Conservation (phyloP, 2,329 filamentous ascomycete genomes). For the Lithohypha guttulata region DNA sequence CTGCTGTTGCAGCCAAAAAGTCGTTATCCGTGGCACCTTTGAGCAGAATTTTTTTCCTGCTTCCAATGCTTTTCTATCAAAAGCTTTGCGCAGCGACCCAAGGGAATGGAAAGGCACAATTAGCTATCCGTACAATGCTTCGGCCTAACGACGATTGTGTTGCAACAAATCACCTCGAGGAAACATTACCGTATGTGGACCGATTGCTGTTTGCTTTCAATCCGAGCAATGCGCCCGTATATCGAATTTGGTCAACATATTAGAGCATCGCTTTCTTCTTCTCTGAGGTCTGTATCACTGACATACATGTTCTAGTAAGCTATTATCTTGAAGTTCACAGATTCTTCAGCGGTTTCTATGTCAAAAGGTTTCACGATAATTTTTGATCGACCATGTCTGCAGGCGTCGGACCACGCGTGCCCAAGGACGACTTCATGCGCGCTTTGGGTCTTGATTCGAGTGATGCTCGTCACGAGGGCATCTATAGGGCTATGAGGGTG, state of each 20-base stretch:
- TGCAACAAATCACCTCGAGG: slow-evolving; percentile 7
- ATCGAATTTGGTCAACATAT: slow-evolving; percentile 1
- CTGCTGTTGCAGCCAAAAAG: slow-evolving; percentile 2
- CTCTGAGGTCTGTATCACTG: slow-evolving; percentile 4
- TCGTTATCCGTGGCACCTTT: slow-evolving; percentile 5
- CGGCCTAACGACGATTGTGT: slow-evolving; percentile 6
- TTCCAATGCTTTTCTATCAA: background rate
- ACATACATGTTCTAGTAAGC: slow-evolving; percentile 1
- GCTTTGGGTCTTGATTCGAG: slow-evolving; percentile 32
- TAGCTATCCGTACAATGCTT: slow-evolving; percentile 1
- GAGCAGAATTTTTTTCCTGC: background rate
- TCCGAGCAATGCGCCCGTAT: background rate
- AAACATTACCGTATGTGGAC: slow-evolving; percentile 6
- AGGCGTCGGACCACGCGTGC: slow-evolving; percentile 29
- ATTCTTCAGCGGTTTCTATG: slow-evolving; percentile 10
- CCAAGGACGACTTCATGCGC: slow-evolving; percentile 38
- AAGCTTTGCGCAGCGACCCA: no score
- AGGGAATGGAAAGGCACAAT: slow-evolving; percentile 3
- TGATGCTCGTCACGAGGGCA: slow-evolving; percentile 34
- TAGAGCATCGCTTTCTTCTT: background rate
- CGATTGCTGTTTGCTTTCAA: slow-evolving; percentile 5
- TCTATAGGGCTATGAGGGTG: slow-evolving; percentile 37
- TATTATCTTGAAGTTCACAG: slow-evolving; percentile 13
- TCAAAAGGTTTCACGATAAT: slow-evolving; percentile 12
- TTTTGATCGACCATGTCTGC: slow-evolving; percentile 23